phyloP scores from a whole-genome alignment of 192 early-diverging fungal genomes.

The Cetraspora pellucida region DNA sequence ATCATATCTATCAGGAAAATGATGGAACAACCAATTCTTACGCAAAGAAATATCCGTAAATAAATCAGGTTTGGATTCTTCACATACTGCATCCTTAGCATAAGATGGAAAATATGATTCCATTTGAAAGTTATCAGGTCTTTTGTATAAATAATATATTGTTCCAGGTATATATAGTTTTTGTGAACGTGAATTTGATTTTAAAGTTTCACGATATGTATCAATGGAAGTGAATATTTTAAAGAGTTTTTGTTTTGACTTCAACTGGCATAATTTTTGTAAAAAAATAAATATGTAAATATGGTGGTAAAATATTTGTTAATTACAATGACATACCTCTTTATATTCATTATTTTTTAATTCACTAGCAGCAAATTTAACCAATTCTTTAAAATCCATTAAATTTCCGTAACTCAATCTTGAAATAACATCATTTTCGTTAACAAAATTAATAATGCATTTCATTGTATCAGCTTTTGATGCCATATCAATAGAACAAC shows the following conservation, averaged over 20 bases:
- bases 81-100: slow-evolving; percentile 45
- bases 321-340: neutral
- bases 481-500: slow-evolving; percentile 42
- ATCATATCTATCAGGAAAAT: slow-evolving; percentile 51
- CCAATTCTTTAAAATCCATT: slow-evolving; percentile 49
- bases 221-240: slow-evolving; percentile 21
- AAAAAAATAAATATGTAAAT: neutral
- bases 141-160: slow-evolving; percentile 44
- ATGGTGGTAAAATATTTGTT: neutral
- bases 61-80: slow-evolving; percentile 40
- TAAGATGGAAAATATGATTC: slow-evolving; percentile 39
- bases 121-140: slow-evolving; percentile 35
- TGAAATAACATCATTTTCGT: slow-evolving; percentile 48
- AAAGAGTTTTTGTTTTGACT: slow-evolving; percentile 10
- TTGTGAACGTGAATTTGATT: neutral
- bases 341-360: slow-evolving; percentile 39
- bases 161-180: slow-evolving; percentile 40
- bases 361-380: slow-evolving; percentile 46
- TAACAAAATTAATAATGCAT: slow-evolving; percentile 44
- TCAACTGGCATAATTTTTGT: neutral
- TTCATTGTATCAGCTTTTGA: slow-evolving; percentile 32
- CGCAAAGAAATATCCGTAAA: slow-evolving; percentile 43
- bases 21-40: slow-evolving; percentile 48
- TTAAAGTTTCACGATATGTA: slow-evolving; percentile 3
- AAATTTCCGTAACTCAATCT: slow-evolving; percentile 45